Percentiles rank a stretch among this genome's conserved stretches.
These are phyloP conservation scores for Mycena galopus DNA, from an alignment of 768 basidiomycete genomes.

Conservation along the genomic window DNA sequence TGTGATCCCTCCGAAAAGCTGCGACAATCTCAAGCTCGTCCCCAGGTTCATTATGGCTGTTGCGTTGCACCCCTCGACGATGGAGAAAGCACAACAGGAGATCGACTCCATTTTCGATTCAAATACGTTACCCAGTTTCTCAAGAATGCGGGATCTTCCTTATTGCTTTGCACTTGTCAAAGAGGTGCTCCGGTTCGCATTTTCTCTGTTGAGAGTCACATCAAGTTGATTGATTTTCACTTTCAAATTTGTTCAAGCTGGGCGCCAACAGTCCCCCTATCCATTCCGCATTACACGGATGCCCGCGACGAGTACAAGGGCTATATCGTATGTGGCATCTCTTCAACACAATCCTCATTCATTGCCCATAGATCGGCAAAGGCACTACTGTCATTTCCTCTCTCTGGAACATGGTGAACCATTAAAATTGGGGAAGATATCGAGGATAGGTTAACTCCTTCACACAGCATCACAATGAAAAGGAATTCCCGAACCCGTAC, in stretches of 20 bases:
- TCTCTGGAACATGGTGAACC: conserved; percentile 19
- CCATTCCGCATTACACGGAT: conserved; percentile 4
- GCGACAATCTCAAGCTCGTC: neutral
- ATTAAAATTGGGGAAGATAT: neutral
- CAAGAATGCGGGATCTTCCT: neutral
- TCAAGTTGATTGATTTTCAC: neutral
- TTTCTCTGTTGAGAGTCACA: neutral
- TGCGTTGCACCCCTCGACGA: neutral
- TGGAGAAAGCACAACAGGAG: conserved; percentile 8
- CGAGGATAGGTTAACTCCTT: neutral
- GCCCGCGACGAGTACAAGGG: conserved; percentile 8
- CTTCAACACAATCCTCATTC: no score
- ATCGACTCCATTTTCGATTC: conserved; percentile 1
- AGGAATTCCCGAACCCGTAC: conserved; percentile 1
- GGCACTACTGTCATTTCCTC: conserved; percentile 9
- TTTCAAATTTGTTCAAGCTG: neutral
- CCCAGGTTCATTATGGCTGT: conserved; percentile 7
- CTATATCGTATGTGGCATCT: neutral
- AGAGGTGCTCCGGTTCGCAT: conserved; percentile 2
- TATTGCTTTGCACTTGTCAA: conserved; percentile 14
- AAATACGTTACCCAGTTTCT: neutral
- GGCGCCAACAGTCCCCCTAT: neutral
- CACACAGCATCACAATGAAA: conserved; percentile 10
- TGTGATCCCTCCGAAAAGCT: neutral
- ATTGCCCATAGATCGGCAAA: conserved; percentile 2